Base-by-base conservation (phyloP, 164 flowering plant species). In the Chimonanthus praecox region DNA sequence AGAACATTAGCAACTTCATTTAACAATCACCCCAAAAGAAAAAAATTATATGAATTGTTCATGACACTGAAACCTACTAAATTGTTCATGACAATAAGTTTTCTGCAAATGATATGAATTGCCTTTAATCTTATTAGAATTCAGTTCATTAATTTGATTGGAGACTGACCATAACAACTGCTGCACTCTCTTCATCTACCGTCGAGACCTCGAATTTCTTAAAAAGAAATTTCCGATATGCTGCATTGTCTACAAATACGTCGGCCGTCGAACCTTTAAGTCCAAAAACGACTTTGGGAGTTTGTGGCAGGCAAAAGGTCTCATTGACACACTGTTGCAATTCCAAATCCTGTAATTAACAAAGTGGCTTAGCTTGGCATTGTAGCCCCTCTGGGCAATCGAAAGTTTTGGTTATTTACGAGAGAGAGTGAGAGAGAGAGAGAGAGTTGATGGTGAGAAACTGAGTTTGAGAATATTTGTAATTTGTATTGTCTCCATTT, bases 141-240 rank as follows among this genome's bases (percentile, higher is more conserved):
- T 54, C 60, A 54, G 60, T 54, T 54, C 60, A 54, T 54, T 54
- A 54, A 54, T 13, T 10, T 54, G 60, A 54, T 54, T 54, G 60
- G 60, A 20, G 18, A 70, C 82, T 71, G 1, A 85, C 88, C 86
- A 86, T 79, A 21, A 86, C 74, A 1, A 87, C 71, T 5, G 87
- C 90, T 1, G 84, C 74, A 47, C 87, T 87, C 73, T 88, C 90
- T 78, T 81, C 85, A 64, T 89, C 94, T 7, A 79, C 87, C 0
- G 89, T 83, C 0, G 89, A 84, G 61, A 84, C 85, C 48, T 75
- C 62, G 64, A 89, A 84, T 13, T 78, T 67, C 0, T 77, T 18
- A 77, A 81, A 85, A 47, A 89, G 82, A 58, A 84, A 88, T 2
- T 85, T 75, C 7, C 86, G 75, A 54, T 83, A 88, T 3, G 91